Base-by-base conservation (phyloP, 2,329 filamentous ascomycete genomes). In the Cordyceps cicadae region DNA sequence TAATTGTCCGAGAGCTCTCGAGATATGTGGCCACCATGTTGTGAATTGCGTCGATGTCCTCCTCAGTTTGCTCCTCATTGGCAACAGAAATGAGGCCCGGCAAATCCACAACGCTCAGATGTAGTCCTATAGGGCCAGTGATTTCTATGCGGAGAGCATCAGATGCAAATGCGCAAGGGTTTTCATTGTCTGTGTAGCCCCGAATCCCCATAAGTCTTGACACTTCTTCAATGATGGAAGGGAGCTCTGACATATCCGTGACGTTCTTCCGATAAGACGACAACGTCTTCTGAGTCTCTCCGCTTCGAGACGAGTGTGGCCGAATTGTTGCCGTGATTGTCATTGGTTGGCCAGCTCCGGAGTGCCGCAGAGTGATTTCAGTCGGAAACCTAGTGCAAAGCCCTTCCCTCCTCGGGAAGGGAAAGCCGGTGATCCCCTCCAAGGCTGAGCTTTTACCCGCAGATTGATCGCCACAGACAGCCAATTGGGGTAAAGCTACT, bases 371-470 rank as follows among this genome's bases (percentile, higher is more conserved):
- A 14, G 79, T 74, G 12, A 85, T 71, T 64, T 85, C 79, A 0
- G 80, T 85, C 0, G 81, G 77, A 62, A 84, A 84, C 0, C 79
- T 72, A 0, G 83, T 84, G 64, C 81, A 85, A 0, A 83, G 66
- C 46, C 73, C 76, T 21, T 80, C 77, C 17, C 80, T 77, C 1
- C 70, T 67, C 0, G 81, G 81, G 60, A 85, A 85, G 0, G 76
- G 74, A 1, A 86, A 76, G 8, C 78, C 76, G 0, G 81, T 81
- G 32, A 87, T 77, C 0, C 80, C 80, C 63, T 86, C 81, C 0
- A 87, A 72, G 0, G 84, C 79, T 0, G 81, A 83, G 52, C 78
- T 83, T 65, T 86, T 86, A 2, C 81, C 82, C 2, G 77, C 75
- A 0, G 78, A 81, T 63, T 83, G 80, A 59, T 83, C 77, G 5